phyloP scores from a whole-genome alignment of 2,329 filamentous ascomycete genomes.

The Xylaria sp. region DNA sequence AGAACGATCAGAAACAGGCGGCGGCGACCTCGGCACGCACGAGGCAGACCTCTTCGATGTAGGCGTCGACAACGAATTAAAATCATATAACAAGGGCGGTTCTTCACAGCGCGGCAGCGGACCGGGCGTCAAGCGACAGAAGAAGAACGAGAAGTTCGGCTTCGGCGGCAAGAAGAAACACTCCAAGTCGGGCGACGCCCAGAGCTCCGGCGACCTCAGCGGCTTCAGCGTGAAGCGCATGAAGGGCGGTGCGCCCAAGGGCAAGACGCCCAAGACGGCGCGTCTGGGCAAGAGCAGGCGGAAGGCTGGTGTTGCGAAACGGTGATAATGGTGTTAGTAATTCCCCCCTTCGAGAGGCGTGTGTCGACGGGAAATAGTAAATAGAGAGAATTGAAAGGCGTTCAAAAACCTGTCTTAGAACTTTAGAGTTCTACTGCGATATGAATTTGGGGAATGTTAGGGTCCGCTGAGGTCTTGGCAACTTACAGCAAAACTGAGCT shows the following conservation, averaged over 20 bases:
- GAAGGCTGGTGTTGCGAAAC: conserved; percentile 50
- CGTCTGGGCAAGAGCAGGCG: conserved; percentile 59
- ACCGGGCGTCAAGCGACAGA: conserved; percentile 76
- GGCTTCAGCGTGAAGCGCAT: conserved; percentile 84
- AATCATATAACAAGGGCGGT: conserved; percentile 35
- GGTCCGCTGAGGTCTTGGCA: neutral
- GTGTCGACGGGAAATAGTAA: neutral
- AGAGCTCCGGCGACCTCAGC: conserved; percentile 79
- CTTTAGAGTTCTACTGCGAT: neutral
- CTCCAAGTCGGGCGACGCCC: conserved; percentile 86
- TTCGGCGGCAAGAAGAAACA: conserved; percentile 96
- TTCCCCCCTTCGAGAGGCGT: neutral
- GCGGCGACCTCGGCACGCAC: conserved; percentile 66
- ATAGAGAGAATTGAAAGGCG: conserved; percentile 18
- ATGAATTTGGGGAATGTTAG: neutral
- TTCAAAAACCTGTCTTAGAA: conserved; percentile 4
- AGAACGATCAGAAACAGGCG: conserved; percentile 81
- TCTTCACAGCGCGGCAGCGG: conserved; percentile 45
- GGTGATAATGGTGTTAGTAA: conserved; percentile 29
- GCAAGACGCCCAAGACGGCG: conserved; percentile 47
- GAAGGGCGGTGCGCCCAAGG: conserved; percentile 64
- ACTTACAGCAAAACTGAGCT: neutral
- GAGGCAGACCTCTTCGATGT: conserved; percentile 93
- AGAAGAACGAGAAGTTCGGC: conserved; percentile 94
- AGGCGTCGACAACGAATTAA: conserved; percentile 73